A percentile compares a stretch with the other conserved stretches of the same genome.
phyloP scores from a whole-genome alignment of 768 basidiomycete genomes.

The Collybia mongolica region DNA sequence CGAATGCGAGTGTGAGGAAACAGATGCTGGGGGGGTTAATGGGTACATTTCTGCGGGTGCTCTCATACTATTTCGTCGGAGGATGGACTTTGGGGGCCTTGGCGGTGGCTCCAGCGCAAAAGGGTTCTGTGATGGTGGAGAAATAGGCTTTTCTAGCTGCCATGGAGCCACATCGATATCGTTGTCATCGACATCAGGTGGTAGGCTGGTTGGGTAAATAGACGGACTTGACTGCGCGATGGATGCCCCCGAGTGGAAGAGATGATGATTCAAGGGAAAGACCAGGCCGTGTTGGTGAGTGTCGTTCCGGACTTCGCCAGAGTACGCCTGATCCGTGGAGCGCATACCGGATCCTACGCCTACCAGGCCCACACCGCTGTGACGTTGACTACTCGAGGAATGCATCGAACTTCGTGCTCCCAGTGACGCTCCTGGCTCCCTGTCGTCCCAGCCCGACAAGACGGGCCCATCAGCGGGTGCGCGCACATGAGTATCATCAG shows the following conservation, averaged over 20 bases:
- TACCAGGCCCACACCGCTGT: neutral
- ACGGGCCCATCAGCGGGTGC: conserved; percentile 1
- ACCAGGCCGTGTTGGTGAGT: neutral
- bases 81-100: conserved; percentile 20
- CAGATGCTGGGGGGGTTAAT: conserved; percentile 40
- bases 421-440: conserved; percentile 3
- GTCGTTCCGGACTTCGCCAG: neutral
- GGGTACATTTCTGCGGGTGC: conserved; percentile 29
- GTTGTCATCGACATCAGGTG: conserved; percentile 31
- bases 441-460: neutral
- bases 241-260: conserved; percentile 22
- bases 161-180: conserved; percentile 17
- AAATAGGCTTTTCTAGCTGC: conserved; percentile 12
- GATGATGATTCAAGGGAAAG: conserved; percentile 13
- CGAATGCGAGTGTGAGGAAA: conserved; percentile 29
- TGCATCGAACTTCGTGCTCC: conserved; percentile 1
- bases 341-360: conserved; percentile 1
- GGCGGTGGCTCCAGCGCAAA: conserved; percentile 13
- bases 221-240: conserved; percentile 47
- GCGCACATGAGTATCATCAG: conserved; percentile 17
- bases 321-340: conserved; percentile 4
- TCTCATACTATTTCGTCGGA: conserved; percentile 18
- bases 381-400: conserved; percentile 1
- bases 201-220: conserved; percentile 45
- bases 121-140: conserved; percentile 6